Percentiles rank a stretch among this genome's conserved stretches.
phyloP scores from a whole-genome alignment of 2,329 filamentous ascomycete genomes.

The Pseudogymnoascus sp. region DNA sequence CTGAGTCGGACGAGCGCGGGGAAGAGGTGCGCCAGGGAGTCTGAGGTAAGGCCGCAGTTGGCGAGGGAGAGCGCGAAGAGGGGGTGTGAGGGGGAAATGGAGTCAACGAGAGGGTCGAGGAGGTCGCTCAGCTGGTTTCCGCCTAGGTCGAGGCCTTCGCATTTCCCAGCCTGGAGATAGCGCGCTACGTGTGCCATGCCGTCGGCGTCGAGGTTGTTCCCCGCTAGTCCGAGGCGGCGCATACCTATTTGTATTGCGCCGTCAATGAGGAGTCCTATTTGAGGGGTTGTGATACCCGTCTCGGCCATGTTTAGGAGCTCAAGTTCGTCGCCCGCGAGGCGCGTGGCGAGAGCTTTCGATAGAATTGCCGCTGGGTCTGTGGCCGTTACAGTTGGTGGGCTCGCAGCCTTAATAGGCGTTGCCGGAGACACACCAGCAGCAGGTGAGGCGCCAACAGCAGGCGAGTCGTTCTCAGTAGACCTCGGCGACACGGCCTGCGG shows the following conservation, averaged over 20 bases:
- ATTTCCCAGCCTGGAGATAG: constrained; percentile 69
- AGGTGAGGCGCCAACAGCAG: constrained; percentile 21
- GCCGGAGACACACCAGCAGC: constrained; percentile 17
- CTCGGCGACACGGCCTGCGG: constrained; percentile 37
- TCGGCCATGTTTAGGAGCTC: constrained; percentile 80
- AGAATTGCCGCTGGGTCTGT: constrained; percentile 58
- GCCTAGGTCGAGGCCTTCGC: constrained; percentile 81
- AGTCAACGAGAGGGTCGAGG: constrained; percentile 45
- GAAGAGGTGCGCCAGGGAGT: constrained; percentile 66
- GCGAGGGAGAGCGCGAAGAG: constrained; percentile 81
- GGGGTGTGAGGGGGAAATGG: constrained; percentile 45
- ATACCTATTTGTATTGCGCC: constrained; percentile 73
- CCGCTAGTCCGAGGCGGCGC: constrained; percentile 71
- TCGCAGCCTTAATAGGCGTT: constrained; percentile 18
- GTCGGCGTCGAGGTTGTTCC: constrained; percentile 68
- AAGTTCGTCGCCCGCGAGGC: constrained; percentile 66
- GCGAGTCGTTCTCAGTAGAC: constrained; percentile 12
- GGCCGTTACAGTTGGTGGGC: constrained; percentile 23
- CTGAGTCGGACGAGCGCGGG: constrained; percentile 63
- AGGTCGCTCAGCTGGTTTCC: constrained; percentile 65
- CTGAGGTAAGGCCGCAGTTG: constrained; percentile 71
- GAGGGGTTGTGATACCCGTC: constrained; percentile 63
- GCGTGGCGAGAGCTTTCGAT: constrained; percentile 66
- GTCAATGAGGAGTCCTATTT: constrained; percentile 71
- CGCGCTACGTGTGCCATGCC: constrained; percentile 68